Base-by-base conservation (phyloP, 805 yeast species). In the Wickerhamiella nectarea region DNA sequence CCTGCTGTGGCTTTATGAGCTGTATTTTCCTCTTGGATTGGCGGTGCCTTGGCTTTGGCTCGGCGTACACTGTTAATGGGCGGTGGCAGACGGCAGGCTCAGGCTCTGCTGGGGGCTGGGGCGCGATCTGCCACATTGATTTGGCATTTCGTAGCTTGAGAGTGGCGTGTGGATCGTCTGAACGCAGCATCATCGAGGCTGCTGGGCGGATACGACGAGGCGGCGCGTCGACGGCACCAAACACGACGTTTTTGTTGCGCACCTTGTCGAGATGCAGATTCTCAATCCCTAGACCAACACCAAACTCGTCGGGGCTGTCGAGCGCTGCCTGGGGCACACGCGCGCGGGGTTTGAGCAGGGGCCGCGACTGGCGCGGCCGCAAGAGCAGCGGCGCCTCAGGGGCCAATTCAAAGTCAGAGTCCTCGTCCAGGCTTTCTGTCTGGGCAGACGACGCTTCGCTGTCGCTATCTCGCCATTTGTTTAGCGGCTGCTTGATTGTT, bases 31-130 rank as follows among this genome's bases (percentile, higher is more conserved):
- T 6, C 10, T 34, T 26, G 12, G 39, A 14, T 9, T 17, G 20
- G 2, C 26, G 17, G 11, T 25, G 26, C 25, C 20, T 12, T 15
- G 43, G 36, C 28, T 17, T 31, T 4, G n/a, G 35, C 36, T 54
- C 58, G 3, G 48, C 46, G 35, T 54, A 54, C 12, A 50, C 49
- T 4, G 58, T 54, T 28, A 54, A 25, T 3, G 56, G 56, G 5
- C 58, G 47, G 22, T 41, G 48, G 12, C 43, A 41, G 17, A 33
- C 26, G 11, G 26, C 41, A 24, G n/a, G 37, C n/a, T 24, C 12
- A 24, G 20, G 35, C 17, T 21, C 20, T 18, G 18, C 36, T 20
- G 6, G 17, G 33, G 6, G 12, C 22, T 29, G 38, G 45, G 35
- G 40, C 5, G 24, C 24, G 7, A 45, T 28, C n/a, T 41, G 44